phyloP scores from a whole-genome alignment of 768 basidiomycete genomes.

The Suillus brevipes region DNA sequence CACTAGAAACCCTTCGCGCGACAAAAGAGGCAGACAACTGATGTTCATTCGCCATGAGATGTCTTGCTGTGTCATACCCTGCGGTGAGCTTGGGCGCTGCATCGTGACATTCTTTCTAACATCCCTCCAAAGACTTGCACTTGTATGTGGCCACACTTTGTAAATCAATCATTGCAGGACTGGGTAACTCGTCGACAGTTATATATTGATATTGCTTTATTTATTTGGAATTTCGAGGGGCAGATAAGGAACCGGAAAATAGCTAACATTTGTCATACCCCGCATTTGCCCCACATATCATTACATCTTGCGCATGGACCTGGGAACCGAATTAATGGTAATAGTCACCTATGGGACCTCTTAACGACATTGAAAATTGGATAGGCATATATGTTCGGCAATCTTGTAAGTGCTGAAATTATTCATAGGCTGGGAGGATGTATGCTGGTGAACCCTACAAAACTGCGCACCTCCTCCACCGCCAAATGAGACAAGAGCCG shows the following conservation, averaged over 20 bases:
- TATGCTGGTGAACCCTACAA: no score
- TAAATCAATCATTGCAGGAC: neutral
- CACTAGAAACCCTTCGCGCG: neutral
- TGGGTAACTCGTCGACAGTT: neutral
- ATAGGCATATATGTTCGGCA: neutral
- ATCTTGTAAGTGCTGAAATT: neutral
- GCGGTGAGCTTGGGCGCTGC: neutral
- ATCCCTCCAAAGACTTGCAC: neutral
- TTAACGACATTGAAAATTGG: neutral
- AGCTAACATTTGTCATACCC: neutral
- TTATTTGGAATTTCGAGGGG: neutral
- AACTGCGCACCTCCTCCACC: neutral
- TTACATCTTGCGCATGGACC: neutral
- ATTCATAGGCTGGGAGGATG: neutral
- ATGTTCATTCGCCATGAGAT: neutral
- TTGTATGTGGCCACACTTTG: neutral
- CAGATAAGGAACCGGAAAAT: neutral
- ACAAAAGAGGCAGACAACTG: neutral
- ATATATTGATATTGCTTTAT: neutral
- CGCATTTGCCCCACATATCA: neutral
- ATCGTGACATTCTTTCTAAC: neutral
- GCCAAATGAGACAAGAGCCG: neutral
- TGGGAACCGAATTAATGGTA: neutral
- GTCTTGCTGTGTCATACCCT: neutral
- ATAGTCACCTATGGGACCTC: neutral